A percentile compares a stretch with the other conserved stretches of the same genome.
phyloP scores from a whole-genome alignment of 805 yeast species.

The Saccharomycopsis babjevae region DNA sequence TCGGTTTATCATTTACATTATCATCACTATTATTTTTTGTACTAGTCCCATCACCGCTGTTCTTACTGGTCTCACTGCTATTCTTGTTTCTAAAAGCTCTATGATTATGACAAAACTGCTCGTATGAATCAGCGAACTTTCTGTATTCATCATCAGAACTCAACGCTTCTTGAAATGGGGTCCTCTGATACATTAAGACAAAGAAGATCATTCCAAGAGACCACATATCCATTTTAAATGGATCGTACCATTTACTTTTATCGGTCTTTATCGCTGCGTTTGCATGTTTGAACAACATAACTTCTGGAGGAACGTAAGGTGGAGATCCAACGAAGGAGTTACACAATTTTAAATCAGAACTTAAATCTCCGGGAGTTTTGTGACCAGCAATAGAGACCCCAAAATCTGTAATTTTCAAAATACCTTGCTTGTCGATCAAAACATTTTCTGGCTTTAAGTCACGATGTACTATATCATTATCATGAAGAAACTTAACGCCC shows the following conservation, averaged over 20 bases:
- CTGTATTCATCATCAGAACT: constrained; percentile 40
- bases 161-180: constrained; percentile 49
- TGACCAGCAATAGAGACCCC: constrained; percentile 82
- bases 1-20: constrained; percentile 10
- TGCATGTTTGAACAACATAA: constrained; percentile 27
- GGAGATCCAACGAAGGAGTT: constrained; percentile 64
- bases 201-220: constrained; percentile 61
- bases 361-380: constrained; percentile 39
- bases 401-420: constrained; percentile 83
- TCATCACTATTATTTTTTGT: background rate
- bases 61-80: background rate
- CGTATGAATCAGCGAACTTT: constrained; percentile 44
- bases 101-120: constrained; percentile 29
- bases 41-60: no score
- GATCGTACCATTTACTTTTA: constrained; percentile 37
- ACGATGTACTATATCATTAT: constrained; percentile 74
- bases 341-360: constrained; percentile 28
- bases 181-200: constrained; percentile 44
- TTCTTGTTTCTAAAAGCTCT: constrained; percentile 33
- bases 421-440: constrained; percentile 47
- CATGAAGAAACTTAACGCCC: constrained; percentile 73
- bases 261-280: constrained; percentile 23
- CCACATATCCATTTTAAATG: constrained; percentile 64
- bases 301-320: constrained; percentile 75
- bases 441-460: constrained; percentile 94